Percentiles rank a stretch among this genome's conserved stretches.
phyloP scores from a whole-genome alignment of 2,329 filamentous ascomycete species.

The Curvularia sp. region DNA sequence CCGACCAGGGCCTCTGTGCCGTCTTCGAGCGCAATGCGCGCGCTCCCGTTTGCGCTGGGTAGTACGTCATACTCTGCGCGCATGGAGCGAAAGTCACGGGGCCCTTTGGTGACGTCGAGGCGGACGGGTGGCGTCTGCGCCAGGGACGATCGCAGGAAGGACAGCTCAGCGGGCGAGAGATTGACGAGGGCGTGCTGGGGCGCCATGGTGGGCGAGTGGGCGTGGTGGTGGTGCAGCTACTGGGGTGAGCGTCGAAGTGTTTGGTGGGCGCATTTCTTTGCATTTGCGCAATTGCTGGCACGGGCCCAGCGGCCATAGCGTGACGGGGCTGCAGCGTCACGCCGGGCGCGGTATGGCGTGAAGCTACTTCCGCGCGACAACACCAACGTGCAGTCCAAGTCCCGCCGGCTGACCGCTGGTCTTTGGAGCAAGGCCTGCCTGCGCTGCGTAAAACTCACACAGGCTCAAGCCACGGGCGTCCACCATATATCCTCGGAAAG shows the following conservation, averaged over 20 bases:
- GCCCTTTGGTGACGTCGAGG: constrained; percentile 66
- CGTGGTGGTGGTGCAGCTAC: constrained; percentile 9
- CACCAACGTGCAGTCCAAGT: constrained; percentile 36
- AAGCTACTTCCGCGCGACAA: constrained; percentile 29
- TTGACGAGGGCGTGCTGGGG: constrained; percentile 64
- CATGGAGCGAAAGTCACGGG: constrained; percentile 88
- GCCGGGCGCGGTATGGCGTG: constrained; percentile 21
- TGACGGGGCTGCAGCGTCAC: constrained; percentile 29
- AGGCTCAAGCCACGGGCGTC: constrained; percentile 1
- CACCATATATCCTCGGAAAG: neutral
- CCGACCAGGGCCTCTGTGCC: constrained; percentile 96
- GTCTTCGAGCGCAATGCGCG: constrained; percentile 91
- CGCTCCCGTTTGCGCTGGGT: constrained; percentile 88
- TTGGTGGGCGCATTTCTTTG: constrained; percentile 19
- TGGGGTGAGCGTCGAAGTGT: constrained; percentile 1
- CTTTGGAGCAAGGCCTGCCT: constrained; percentile 5
- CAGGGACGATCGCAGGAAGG: constrained; percentile 90
- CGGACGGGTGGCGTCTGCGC: constrained; percentile 82
- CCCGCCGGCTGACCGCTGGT: constrained; percentile 29
- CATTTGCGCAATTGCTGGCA: constrained; percentile 23
- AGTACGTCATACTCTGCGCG: constrained; percentile 90
- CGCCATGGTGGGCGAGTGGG: constrained; percentile 35
- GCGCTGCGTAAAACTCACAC: neutral
- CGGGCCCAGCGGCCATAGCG: constrained; percentile 24
- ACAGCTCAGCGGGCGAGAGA: constrained; percentile 93